Conservation (phyloP, 148 eudicot genomes). For the Polygonum aviculare region DNA sequence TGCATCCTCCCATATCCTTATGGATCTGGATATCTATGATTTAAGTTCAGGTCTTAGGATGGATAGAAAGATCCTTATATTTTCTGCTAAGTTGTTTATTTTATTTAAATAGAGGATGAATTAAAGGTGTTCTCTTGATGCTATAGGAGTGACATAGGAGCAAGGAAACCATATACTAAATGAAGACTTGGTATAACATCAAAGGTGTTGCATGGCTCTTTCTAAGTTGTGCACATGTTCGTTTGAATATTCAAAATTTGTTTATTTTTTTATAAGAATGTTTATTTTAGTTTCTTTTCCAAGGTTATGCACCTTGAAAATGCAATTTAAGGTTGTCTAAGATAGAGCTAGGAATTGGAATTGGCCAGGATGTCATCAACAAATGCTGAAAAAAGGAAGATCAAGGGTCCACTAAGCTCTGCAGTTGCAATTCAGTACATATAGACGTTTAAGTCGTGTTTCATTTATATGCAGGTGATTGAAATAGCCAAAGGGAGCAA, state of each 20-base stretch:
- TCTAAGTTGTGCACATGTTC: neutral
- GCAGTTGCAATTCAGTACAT: neutral
- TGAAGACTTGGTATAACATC: neutral
- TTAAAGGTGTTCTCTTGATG: neutral
- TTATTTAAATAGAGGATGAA: neutral
- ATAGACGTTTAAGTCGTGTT: neutral
- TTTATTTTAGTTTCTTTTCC: neutral
- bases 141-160: neutral
- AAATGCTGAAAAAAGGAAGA: neutral
- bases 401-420: neutral
- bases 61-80: neutral
- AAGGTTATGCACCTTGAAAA: neutral
- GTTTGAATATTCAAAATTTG: neutral
- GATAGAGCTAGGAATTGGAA: neutral
- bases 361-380: neutral
- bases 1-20: too few species aligned
- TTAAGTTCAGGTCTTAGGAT: neutral
- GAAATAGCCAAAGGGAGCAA: constrained; percentile 69
- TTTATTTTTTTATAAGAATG: neutral
- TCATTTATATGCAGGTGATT: constrained; percentile 40
- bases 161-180: neutral
- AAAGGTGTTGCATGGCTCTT: neutral
- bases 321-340: neutral
- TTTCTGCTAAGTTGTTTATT: neutral
- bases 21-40: neutral